Conservation (phyloP, 352 stramenopile genomes). For the Pseudoperonospora humuli region DNA sequence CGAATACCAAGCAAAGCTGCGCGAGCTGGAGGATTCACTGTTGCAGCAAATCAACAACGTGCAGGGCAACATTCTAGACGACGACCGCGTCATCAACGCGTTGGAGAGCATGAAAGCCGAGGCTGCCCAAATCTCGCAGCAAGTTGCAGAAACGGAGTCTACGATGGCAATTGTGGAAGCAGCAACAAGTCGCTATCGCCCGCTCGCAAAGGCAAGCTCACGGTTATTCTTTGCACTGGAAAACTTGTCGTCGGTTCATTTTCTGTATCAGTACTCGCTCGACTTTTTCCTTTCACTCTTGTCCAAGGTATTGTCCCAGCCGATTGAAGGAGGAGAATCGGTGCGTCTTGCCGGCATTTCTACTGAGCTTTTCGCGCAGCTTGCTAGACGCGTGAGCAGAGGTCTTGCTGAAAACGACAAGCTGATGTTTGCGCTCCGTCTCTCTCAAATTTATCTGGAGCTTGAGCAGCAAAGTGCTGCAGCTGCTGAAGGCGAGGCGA, state of each 20-base stretch:
- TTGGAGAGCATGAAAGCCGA: conserved; percentile 98
- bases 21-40: conserved; percentile 97
- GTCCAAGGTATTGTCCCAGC: conserved; percentile 81
- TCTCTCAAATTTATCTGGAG: conserved; percentile 90
- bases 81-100: conserved; percentile 97
- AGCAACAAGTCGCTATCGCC: conserved; percentile 93
- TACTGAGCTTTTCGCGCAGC: conserved; percentile 84
- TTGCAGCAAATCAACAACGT: conserved; percentile 98
- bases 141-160: conserved; percentile 78
- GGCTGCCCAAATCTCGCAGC: conserved; percentile 91
- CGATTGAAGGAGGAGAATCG: conserved; percentile 21
- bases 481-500: conserved; percentile 24
- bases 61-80: conserved; percentile 98
- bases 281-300: conserved; percentile 97
- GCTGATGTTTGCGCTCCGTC: conserved; percentile 95
- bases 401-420: conserved; percentile 95
- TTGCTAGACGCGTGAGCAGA: conserved; percentile 90
- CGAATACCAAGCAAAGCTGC: conserved; percentile 95
- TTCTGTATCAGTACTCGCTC: conserved; percentile 98
- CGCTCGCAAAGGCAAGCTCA: conserved; percentile 87
- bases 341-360: conserved; percentile 62
- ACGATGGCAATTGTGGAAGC: conserved; percentile 82
- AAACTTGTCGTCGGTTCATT: conserved; percentile 93
- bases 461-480: conserved; percentile 49
- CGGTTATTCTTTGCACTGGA: conserved; percentile 91